Conservation (phyloP, 75 land plant species). For the Pinus tabuliformis region DNA sequence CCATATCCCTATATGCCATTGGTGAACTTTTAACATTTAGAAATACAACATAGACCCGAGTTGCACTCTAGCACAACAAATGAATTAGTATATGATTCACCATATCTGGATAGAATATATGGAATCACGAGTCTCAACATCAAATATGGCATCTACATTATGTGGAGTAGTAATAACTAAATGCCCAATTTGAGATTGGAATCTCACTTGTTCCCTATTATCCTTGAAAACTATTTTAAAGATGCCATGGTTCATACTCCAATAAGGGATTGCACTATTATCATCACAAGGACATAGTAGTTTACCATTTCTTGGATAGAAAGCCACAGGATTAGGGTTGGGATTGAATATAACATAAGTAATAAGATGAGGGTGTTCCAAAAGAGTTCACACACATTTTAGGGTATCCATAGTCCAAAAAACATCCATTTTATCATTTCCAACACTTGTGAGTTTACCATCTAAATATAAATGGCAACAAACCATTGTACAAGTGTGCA, state of each 20-base stretch:
- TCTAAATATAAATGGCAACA: constrained; percentile 78
- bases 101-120: constrained; percentile 56
- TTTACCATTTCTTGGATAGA: constrained; percentile 68
- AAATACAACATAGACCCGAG: constrained; percentile 23
- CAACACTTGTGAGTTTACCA: constrained; percentile 76
- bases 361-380: constrained; percentile 69
- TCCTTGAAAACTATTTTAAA: constrained; percentile 66
- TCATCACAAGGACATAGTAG: constrained; percentile 77
- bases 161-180: constrained; percentile 58
- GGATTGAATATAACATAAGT: constrained; percentile 94
- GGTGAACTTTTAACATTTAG: constrained; percentile 22
- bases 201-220: constrained; percentile 52
- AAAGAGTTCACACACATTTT: constrained; percentile 57
- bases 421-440: constrained; percentile 78
- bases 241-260: constrained; percentile 59
- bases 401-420: constrained; percentile 80
- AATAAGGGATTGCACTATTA: constrained; percentile 66
- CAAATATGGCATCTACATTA: constrained; percentile 60
- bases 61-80: constrained; percentile 27
- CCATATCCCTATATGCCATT: constrained; percentile 10
- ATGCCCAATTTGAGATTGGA: constrained; percentile 55
- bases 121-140: constrained; percentile 48
- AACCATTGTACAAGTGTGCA: constrained; percentile 60
- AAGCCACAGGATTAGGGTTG: constrained; percentile 71
- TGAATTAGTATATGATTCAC: constrained; percentile 35